Evolutionary conservation across 331 rosid genomes (phyloP).

Genomic region (Malus hybrid): DNA sequence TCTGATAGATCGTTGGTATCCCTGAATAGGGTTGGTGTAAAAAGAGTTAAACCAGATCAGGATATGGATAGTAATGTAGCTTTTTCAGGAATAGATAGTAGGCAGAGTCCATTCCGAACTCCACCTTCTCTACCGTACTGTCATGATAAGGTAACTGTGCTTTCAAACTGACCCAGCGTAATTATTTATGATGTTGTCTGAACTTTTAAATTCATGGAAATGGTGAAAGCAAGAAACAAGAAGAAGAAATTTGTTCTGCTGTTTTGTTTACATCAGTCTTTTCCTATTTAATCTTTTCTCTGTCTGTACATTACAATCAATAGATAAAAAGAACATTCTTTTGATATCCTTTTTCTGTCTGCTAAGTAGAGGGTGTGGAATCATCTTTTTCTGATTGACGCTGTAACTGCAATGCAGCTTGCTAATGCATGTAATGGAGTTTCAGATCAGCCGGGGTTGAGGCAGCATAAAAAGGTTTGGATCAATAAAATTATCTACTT

Average conservation of each 20-base stretch:
- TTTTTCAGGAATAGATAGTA: slow-evolving; percentile 18
- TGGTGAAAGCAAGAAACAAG: background rate
- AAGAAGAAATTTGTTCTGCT: background rate
- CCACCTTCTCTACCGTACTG: slow-evolving; percentile 74
- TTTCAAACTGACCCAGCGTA: background rate
- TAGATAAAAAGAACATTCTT: background rate
- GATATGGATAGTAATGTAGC: slow-evolving; percentile 21
- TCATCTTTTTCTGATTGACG: slow-evolving; percentile 15
- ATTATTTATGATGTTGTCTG: slow-evolving; percentile 2
- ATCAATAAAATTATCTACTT: background rate
- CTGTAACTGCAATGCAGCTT: slow-evolving; percentile 35
- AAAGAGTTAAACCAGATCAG: slow-evolving; percentile 39
- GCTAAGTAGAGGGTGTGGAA: slow-evolving; percentile 3
- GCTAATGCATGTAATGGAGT: slow-evolving; percentile 30
- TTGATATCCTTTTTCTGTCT: background rate
- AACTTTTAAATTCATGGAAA: background rate
- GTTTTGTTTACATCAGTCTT: background rate
- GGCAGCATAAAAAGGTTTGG: slow-evolving; percentile 75
- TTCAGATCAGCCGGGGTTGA: slow-evolving; percentile 35
- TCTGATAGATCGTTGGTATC: slow-evolving; percentile 35
- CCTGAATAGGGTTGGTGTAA: slow-evolving; percentile 34
- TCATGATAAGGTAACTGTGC: slow-evolving; percentile 52
- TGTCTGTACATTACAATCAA: background rate
- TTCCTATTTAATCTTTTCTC: background rate
- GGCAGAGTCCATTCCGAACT: slow-evolving; percentile 78